Base-by-base conservation (phyloP, 441 rosid species). In the Codiaeum variegatum region DNA sequence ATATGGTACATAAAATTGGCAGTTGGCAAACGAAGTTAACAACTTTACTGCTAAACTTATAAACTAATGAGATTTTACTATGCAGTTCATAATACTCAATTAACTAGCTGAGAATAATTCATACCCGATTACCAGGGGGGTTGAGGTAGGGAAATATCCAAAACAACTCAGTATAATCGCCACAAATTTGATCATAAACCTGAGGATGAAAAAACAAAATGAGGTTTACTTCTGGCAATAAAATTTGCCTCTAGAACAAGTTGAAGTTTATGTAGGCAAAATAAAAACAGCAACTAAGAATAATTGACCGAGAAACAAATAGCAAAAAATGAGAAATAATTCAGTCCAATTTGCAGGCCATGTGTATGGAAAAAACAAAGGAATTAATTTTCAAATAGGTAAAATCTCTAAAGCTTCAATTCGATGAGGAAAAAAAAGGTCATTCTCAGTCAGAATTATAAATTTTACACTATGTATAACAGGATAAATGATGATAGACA, bases 201-300 rank as follows among this genome's bases (percentile, higher is more conserved):
- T 78, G 91, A 72, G 97, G 97, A 92, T 74, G 97, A 86, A 66
- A 82, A 89, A 70, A 91, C 81, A 55, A 94, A 91, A 52, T 66
- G 81, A 0, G 97, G 98, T 26, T 77, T 83, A 75, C 89, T 91
- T 77, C 77, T 84, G 81, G 78, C 97, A 94, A 76, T 94, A 92
- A 77, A 94, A 94, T 78, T 83, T 94, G 10, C 87, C 94, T 18
- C 82, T 78, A 15, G 97, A 92, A 79, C 98, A 94, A 67, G 97
- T 97, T 26, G 98, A 84, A 59, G 97, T 94, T 77, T 97, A 97
- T 94, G 90, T 70, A 78, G 69, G 74, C 32, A 78, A 62, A 78
- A 71, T 62, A 73, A 77, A 67, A 42, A 32, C 40, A 31, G 64
- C 74, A 64, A 42, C 34, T 44, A 34, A 52, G 68, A 71, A 76